phyloP scores from a whole-genome alignment of 164 flowering plant genomes.

The Pachysandra terminalis region DNA sequence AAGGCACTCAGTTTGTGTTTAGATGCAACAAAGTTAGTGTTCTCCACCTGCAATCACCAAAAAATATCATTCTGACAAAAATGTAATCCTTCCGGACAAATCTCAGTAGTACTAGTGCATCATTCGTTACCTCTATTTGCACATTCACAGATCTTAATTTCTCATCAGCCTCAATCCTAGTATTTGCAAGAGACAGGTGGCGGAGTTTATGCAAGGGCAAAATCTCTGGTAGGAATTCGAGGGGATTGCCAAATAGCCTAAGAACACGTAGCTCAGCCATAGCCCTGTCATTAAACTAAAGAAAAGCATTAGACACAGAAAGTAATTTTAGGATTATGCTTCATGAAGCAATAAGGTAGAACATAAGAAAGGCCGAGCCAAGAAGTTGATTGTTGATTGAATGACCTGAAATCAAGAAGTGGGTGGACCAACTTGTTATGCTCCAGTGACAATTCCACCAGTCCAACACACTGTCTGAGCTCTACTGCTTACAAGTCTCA shows the following conservation, averaged over 20 bases:
- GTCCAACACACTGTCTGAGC: constrained; percentile 78
- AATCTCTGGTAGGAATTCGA: constrained; percentile 79
- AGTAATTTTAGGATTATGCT: too few relatives aligned
- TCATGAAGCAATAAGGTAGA: too few relatives aligned
- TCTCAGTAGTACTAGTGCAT: neutral
- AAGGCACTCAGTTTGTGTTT: constrained; percentile 79
- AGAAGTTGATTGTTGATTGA: constrained; percentile 17
- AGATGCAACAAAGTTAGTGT: constrained; percentile 61
- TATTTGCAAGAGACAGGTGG: constrained; percentile 73
- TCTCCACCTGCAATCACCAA: constrained; percentile 53
- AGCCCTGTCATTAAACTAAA: constrained; percentile 53
- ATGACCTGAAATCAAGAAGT: constrained; percentile 97
- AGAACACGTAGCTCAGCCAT: constrained; percentile 66
- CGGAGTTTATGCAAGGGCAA: constrained; percentile 66
- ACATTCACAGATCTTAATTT: constrained; percentile 63
- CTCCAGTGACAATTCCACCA: constrained; percentile 91
- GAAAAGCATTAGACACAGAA: constrained; percentile 31
- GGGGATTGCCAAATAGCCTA: constrained; percentile 71
- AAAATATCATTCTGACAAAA: neutral
- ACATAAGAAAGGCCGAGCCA: constrained; percentile 2
- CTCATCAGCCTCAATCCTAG: constrained; percentile 66
- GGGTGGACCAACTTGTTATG: constrained; percentile 95
- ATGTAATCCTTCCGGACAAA: neutral
- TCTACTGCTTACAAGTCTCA: constrained; percentile 58
- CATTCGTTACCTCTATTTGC: constrained; percentile 57